phyloP scores from a whole-genome alignment of 164 flowering plant genomes.

The Magnolia kwangsiensis region DNA sequence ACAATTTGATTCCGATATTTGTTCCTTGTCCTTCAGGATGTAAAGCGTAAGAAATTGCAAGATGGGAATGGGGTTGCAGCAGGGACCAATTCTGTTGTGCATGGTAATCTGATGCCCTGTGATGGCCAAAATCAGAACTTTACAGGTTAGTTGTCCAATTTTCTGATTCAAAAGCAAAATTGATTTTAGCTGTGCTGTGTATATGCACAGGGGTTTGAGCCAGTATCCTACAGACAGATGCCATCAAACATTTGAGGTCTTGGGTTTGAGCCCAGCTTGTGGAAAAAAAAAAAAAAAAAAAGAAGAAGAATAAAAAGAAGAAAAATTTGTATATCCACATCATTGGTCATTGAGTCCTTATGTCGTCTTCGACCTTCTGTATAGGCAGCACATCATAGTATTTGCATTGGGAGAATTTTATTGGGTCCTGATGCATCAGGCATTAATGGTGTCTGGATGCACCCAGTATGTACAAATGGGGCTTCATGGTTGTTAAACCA shows the following conservation, averaged over 20 bases:
- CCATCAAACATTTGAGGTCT: too few species aligned
- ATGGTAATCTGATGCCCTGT: constrained; percentile 34
- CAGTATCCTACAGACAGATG: background rate
- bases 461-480: too few species aligned
- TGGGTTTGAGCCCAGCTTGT: too few species aligned
- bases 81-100: constrained; percentile 24
- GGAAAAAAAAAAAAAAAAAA: too few species aligned
- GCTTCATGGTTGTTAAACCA: too few species aligned
- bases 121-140: constrained; percentile 37
- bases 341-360: background rate
- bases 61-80: constrained; percentile 24
- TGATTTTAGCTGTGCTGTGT: background rate
- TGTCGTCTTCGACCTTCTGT: background rate
- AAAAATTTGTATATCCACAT: too few species aligned
- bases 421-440: too few species aligned
- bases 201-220: background rate
- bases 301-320: too few species aligned
- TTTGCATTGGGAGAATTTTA: too few species aligned
- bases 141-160: constrained; percentile 44
- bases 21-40: constrained; percentile 34
- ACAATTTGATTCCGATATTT: background rate
- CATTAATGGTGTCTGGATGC: too few species aligned
- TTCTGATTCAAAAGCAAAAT: background rate
- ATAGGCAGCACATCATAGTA: background rate
- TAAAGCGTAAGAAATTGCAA: constrained; percentile 29